Conservation (phyloP, 768 basidiomycete species). For the Mycena galopus region DNA sequence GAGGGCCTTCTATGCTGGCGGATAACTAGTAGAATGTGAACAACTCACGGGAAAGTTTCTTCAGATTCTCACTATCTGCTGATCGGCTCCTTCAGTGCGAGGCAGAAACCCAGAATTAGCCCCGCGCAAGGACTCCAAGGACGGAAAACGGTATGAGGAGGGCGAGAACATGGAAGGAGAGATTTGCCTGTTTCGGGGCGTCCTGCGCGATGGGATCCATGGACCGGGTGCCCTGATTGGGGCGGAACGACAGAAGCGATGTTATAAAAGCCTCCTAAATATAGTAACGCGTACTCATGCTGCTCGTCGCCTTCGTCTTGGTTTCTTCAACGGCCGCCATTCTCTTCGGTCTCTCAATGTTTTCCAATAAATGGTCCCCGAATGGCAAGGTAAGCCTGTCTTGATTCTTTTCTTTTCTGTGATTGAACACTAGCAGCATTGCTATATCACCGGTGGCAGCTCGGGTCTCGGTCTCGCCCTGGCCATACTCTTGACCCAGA, state of each 20-base stretch:
- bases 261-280: background rate
- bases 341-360: constrained; percentile 33
- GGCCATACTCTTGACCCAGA: constrained; percentile 67
- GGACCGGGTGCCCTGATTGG: background rate
- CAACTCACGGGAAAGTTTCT: background rate
- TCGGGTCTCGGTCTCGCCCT: constrained; percentile 77
- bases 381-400: constrained; percentile 50
- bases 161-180: constrained; percentile 73
- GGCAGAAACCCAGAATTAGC: constrained; percentile 87
- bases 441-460: constrained; percentile 82
- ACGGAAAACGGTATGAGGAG: constrained; percentile 87
- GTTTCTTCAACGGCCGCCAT: constrained; percentile 5
- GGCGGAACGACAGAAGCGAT: background rate
- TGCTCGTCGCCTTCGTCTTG: constrained; percentile 7
- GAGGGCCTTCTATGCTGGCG: constrained; percentile 87
- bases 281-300: background rate
- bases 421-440: constrained; percentile 60
- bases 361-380: constrained; percentile 59
- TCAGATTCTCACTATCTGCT: constrained; percentile 73
- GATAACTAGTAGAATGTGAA: constrained; percentile 71
- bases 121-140: constrained; percentile 84
- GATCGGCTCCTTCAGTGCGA: constrained; percentile 80
- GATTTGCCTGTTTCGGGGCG: constrained; percentile 49
- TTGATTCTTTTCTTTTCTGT: background rate
- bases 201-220: constrained; percentile 48